Base-by-base conservation (phyloP, 1,284 basidiomycete species). In the Fomitopsis betulina region DNA sequence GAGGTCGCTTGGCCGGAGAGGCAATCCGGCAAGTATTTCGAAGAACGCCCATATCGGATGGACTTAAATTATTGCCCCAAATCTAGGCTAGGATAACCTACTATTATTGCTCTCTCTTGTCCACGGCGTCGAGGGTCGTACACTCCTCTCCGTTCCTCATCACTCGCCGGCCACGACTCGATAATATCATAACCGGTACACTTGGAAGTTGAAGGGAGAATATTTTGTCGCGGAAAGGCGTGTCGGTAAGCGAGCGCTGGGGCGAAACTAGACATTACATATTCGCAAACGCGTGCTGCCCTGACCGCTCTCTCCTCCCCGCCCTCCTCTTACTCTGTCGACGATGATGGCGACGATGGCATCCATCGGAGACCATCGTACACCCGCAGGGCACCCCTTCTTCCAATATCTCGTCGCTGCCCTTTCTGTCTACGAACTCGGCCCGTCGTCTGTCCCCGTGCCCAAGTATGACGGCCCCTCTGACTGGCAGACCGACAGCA, bases 401-500 rank as follows among this genome's bases (percentile, higher is more conserved):
- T 63, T 75, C 43, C 66, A 68, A 8, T 73, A 77, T 62, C 72
- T 76, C 50, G 70, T 75, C 61, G 72, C 73, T 27, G 64, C 75
- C n/a, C 66, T 77, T 40, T 75, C 74, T 32, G 65, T 76, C 59
- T 76, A 75, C 62, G 75, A 77, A 61, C 70, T 73, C 45, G 74
- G 74, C 21, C 67, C 73, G 39, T 57, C 68, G 57, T 57, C 79
- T 13, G 75, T 79, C 6, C 83, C 86, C 40, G 71, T 80, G 60
- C 86, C 85, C 51, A 76, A 77, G 58, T 89, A 86, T 70, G 78
- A 84, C 70, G 86, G 86, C 2, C 83, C 83, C 1, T 63, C 75
- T 52, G 82, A 85, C 71, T 86, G 82, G 84, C 82, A 85, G 67
- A 87, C 82, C 10, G 82, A 87, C 49, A 74, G 76, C 62, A 85